Percentiles rank a stretch among this genome's conserved stretches.
Evolutionary conservation across 176 grass and related monocot species (phyloP).

Genomic region (Zoysia pacifica): DNA sequence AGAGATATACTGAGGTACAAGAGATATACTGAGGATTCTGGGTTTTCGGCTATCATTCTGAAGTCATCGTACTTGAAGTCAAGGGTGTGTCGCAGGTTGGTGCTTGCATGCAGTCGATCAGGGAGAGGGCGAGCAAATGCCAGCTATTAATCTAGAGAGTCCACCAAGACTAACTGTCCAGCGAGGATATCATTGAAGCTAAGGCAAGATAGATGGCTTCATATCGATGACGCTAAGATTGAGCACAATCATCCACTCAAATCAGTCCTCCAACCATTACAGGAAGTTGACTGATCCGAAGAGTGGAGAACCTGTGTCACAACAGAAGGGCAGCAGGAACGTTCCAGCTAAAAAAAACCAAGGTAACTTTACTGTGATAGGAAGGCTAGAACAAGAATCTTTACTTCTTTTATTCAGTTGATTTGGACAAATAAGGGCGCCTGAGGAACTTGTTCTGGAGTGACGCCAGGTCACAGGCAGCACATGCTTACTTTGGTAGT

Average conservation of each 20-base stretch:
- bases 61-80: constrained; percentile 80
- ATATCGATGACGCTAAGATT: constrained; percentile 65
- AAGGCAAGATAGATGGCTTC: constrained; percentile 84
- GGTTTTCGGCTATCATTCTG: constrained; percentile 65
- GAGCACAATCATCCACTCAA: constrained; percentile 84
- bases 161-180: constrained; percentile 82
- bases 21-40: constrained; percentile 69
- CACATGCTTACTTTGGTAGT: constrained; percentile 66
- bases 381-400: constrained; percentile 74
- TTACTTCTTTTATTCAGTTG: constrained; percentile 81
- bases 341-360: constrained; percentile 51
- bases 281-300: constrained; percentile 67
- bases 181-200: constrained; percentile 78
- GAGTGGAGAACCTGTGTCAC: constrained; percentile 39
- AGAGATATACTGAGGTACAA: constrained; percentile 80
- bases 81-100: constrained; percentile 73
- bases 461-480: constrained; percentile 82
- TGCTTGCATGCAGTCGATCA: constrained; percentile 84
- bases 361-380: constrained; percentile 52
- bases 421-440: constrained; percentile 74
- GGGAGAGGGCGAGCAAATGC: constrained; percentile 80
- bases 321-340: constrained; percentile 56
- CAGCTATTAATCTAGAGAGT: constrained; percentile 76
- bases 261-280: constrained; percentile 69
- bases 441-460: constrained; percentile 86